Evolutionary conservation across 1,284 basidiomycete genomes (phyloP).

Genomic region (Moesziomyces antarcticus): DNA sequence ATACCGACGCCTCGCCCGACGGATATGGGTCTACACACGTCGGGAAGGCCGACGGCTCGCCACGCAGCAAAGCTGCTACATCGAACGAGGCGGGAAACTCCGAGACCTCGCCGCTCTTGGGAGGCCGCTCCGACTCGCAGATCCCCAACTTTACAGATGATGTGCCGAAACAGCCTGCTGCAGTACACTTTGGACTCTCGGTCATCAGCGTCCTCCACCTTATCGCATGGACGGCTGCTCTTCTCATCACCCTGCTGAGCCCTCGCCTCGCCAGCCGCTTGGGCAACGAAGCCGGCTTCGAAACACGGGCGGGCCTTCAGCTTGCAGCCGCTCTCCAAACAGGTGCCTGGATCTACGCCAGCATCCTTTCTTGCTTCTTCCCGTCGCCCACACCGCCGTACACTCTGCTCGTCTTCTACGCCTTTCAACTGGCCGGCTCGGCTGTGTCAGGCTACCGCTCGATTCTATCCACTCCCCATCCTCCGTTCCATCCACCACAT

Average conservation of each 20-base stretch:
- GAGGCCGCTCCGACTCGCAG: background rate
- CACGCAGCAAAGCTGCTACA: background rate
- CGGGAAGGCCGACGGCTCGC: background rate
- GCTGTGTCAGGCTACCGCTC: slow-evolving; percentile 19
- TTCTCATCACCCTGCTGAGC: slow-evolving; percentile 6
- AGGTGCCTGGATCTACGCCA: slow-evolving; percentile 22
- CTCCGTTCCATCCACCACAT: slow-evolving; percentile 13
- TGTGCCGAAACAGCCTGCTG: slow-evolving; percentile 10
- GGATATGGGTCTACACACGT: slow-evolving; percentile 11
- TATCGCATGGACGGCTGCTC: slow-evolving; percentile 11
- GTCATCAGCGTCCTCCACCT: slow-evolving; percentile 20
- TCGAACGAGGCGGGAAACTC: background rate
- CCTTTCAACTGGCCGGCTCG: slow-evolving; percentile 10
- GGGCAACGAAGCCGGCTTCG: slow-evolving; percentile 20
- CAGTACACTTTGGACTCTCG: slow-evolving; percentile 14
- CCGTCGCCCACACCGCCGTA: slow-evolving; percentile 32
- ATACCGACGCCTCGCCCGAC: background rate
- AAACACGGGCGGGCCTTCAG: slow-evolving; percentile 2
- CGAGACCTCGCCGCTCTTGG: slow-evolving; percentile 26
- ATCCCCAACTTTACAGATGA: background rate
- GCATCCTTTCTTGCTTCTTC: slow-evolving; percentile 5
- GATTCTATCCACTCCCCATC: slow-evolving; percentile 13
- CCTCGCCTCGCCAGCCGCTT: background rate
- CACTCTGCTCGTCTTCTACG: slow-evolving; percentile 20
- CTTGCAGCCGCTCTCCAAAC: slow-evolving; percentile 14